Evolutionary conservation across 169 alveolate species (phyloP).

Genomic region (Cyclospora cayetanensis): DNA sequence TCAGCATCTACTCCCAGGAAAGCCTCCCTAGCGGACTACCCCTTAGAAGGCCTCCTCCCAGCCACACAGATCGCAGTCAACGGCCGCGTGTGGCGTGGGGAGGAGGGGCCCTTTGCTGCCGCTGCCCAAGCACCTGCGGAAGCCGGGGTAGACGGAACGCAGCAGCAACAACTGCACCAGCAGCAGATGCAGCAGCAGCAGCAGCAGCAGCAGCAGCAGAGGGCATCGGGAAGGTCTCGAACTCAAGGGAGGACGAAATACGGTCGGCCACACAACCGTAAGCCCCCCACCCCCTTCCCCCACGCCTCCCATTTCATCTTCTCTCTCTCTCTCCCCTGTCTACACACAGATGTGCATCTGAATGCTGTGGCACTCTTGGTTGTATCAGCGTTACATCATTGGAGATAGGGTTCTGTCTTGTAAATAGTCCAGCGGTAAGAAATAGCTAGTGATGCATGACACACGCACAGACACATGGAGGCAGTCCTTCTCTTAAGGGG

Average conservation of each 20-base stretch:
- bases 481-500: too few species aligned
- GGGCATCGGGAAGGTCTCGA: conserved; percentile 29
- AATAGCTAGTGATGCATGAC: too few species aligned
- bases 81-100: conserved; percentile 21
- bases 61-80: conserved; percentile 27
- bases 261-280: conserved; percentile 55
- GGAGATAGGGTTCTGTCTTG: too few species aligned
- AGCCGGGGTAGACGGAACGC: neutral
- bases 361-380: too few species aligned
- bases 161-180: neutral
- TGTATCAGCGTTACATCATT: too few species aligned
- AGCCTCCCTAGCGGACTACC: neutral
- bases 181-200: conserved; percentile 16
- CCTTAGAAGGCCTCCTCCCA: neutral
- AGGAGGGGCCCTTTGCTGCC: neutral
- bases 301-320: too few species aligned
- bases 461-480: too few species aligned
- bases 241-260: conserved; percentile 46
- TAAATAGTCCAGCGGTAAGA: too few species aligned
- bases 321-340: too few species aligned
- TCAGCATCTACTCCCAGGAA: neutral
- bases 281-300: too few species aligned
- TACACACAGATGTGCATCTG: too few species aligned
- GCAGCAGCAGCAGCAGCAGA: conserved; percentile 18
- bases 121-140: conserved; percentile 22